Evolutionary conservation across 139 green algal species (phyloP), one percentile per base, ranked within the genome.

Genomic region (Klebsormidium nitens): DNA sequence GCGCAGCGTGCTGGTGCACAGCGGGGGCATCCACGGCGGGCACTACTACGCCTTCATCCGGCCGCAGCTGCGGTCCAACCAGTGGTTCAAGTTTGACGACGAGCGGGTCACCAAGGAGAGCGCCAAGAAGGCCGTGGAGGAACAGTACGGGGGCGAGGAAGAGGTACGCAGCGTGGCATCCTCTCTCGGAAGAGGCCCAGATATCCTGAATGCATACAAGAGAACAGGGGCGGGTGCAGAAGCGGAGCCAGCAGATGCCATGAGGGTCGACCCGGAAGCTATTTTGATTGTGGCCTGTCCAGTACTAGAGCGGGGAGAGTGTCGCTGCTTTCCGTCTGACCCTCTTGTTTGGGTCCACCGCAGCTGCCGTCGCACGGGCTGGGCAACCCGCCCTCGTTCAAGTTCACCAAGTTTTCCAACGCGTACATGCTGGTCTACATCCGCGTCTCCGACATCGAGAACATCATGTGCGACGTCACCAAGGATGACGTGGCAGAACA

Each of bases 401-500:
- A 71, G 35, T 66, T 80, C 40, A 74, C 82, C 26, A 90, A 88
- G 65, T 87, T 82, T 59, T 88, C 79, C 71, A 98, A 95, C 62
- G 94, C 94, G n/a, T 99, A 99, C 85, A 98, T 97, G 93, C 86
- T 99, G 59, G 93, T 99, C 61, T 98, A 98, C 69, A 84, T 98
- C 32, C 83, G 93, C 0, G 72, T 85, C 36, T 74, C 50, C 42
- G 91, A 98, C 78, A 96, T 89, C 89, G 73, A 85, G 2, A 58
- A 78, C 1, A 83, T 97, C 38, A 91, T 96, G 84, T 92, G 84
- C 70, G 19, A 76, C 28, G 84, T 91, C 36, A 77, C 39, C 2
- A 79, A 94, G 76, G 68, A 88, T 1, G 88, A 96, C 80, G 91
- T 98, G 50, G 71, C 68, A 17, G 78, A 87, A 17, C 91, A 93